Evolutionary conservation across 208 protist genomes (phyloP).

Genomic region (Leptomonas seymouri): DNA sequence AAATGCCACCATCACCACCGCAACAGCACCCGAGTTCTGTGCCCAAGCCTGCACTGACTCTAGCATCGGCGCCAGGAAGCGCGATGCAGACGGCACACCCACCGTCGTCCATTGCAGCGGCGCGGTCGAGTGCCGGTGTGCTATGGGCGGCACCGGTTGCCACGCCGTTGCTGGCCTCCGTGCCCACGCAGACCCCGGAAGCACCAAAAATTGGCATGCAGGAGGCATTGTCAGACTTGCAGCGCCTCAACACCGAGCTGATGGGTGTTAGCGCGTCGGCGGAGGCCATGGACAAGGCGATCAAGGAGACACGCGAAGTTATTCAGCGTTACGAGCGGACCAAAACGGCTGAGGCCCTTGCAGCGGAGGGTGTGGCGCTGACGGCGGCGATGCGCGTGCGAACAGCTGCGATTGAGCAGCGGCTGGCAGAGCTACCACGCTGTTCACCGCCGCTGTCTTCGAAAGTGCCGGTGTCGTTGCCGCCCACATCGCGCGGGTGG

Average conservation of each 20-base stretch:
- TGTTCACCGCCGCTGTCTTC: neutral
- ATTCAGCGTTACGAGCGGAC: slow-evolving; percentile 61
- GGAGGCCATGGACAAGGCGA: slow-evolving; percentile 77
- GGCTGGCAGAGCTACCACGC: slow-evolving; percentile 40
- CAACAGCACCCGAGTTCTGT: neutral
- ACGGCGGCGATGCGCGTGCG: slow-evolving; percentile 51
- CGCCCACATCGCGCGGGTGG: slow-evolving; percentile 12
- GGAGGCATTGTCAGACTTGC: slow-evolving; percentile 52
- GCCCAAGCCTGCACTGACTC: neutral
- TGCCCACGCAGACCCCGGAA: slow-evolving; percentile 1
- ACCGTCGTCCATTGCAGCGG: neutral
- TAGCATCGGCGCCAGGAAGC: neutral
- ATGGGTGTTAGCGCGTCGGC: slow-evolving; percentile 64
- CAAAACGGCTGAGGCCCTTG: slow-evolving; percentile 39
- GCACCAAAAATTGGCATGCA: slow-evolving; percentile 43
- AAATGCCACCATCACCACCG: neutral
- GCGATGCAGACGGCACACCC: neutral
- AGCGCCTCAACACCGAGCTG: slow-evolving; percentile 67
- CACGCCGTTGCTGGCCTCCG: neutral
- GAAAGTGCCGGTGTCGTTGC: neutral
- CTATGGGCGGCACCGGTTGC: neutral
- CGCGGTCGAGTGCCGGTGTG: slow-evolving; percentile 17
- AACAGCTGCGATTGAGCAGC: slow-evolving; percentile 65
- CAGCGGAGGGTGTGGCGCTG: slow-evolving; percentile 59
- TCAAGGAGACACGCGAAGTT: slow-evolving; percentile 62